phyloP scores from a whole-genome alignment of 768 basidiomycete species.

The Rubroboletus satanas region DNA sequence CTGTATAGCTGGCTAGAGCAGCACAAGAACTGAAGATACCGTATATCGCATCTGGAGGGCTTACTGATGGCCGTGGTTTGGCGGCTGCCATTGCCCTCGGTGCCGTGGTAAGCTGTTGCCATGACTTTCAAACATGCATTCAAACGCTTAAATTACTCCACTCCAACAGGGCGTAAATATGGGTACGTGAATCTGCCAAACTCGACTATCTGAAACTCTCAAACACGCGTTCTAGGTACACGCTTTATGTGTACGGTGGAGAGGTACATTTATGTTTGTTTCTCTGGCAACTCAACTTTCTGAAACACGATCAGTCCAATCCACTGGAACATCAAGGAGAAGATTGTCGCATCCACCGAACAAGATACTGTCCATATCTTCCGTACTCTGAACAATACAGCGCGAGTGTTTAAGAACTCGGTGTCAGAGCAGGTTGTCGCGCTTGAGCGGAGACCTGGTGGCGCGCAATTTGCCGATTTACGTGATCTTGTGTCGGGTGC shows the following conservation, averaged over 20 bases:
- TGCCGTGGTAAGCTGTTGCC: constrained; percentile 54
- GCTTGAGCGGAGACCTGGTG: constrained; percentile 75
- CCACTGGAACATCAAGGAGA: constrained; percentile 86
- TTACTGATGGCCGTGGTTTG: constrained; percentile 82
- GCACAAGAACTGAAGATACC: constrained; percentile 80
- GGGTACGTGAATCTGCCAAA: constrained; percentile 37
- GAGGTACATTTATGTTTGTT: constrained; percentile 41
- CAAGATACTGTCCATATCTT: constrained; percentile 87
- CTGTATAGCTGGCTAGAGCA: constrained; percentile 72
- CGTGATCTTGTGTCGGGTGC: constrained; percentile 71
- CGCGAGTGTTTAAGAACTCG: constrained; percentile 84
- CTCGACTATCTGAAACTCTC: not conserved
- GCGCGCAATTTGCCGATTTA: constrained; percentile 84
- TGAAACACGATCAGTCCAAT: constrained; percentile 55
- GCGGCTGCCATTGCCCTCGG: constrained; percentile 80
- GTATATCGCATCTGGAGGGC: constrained; percentile 87
- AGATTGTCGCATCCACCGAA: constrained; percentile 80
- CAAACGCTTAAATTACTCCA: not conserved
- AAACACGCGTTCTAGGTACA: constrained; percentile 43
- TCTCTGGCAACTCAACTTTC: not conserved
- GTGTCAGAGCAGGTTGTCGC: constrained; percentile 82
- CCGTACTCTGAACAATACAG: constrained; percentile 78
- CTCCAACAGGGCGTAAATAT: constrained; percentile 74
- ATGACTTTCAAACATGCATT: not conserved
- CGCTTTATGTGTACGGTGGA: constrained; percentile 93